Conservation (phyloP, 2,329 filamentous ascomycete species). For the Nannizzia gypsea region DNA sequence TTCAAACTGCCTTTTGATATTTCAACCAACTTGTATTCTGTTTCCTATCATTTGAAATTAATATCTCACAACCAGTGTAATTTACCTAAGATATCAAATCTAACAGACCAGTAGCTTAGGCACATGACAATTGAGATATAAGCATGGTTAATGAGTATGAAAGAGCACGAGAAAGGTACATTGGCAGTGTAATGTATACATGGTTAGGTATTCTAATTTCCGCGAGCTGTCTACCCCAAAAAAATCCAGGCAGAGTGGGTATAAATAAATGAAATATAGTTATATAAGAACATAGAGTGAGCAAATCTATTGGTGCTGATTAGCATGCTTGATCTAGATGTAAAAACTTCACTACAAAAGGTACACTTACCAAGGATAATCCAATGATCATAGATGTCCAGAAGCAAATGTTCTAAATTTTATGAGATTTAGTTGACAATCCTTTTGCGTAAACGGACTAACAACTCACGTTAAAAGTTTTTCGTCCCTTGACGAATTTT, state of each 20-base stretch:
- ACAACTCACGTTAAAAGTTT: constrained; percentile 57
- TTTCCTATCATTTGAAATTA: too few species aligned
- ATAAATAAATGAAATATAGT: neutral
- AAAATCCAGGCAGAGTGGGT: neutral
- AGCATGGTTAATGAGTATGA: too few species aligned
- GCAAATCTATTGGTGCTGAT: constrained; percentile 38
- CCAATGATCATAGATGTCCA: constrained; percentile 89
- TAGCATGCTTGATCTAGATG: neutral
- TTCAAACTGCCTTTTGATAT: neutral
- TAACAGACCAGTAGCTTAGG: too few species aligned
- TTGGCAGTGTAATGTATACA: too few species aligned
- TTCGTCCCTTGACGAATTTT: constrained; percentile 58
- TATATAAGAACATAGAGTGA: constrained; percentile 49
- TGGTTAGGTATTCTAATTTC: neutral
- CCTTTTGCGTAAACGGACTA: neutral
- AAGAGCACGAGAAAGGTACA: too few species aligned
- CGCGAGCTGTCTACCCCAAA: neutral
- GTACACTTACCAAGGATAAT: constrained; percentile 53
- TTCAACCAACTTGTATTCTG: too few species aligned
- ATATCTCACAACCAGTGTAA: too few species aligned
- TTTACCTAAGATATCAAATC: too few species aligned
- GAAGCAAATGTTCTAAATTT: constrained; percentile 60
- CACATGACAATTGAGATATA: too few species aligned
- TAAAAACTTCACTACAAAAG: constrained; percentile 5
- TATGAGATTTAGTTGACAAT: neutral